Base-by-base conservation (phyloP, 305 asterid species). In the Withania somnifera region DNA sequence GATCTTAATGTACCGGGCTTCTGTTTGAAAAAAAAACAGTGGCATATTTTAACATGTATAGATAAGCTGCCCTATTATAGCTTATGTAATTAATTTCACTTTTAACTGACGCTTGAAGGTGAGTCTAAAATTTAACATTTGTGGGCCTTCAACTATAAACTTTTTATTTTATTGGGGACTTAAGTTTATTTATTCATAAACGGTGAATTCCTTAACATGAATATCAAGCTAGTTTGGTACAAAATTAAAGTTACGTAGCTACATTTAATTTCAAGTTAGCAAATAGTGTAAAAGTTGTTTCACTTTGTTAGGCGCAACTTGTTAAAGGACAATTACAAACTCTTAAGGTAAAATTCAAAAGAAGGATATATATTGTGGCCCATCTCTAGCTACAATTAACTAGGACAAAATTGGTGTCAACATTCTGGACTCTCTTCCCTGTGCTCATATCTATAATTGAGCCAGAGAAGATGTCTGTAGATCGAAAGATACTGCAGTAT, bases 341-440 rank as follows among this genome's bases (percentile, higher is more conserved):
- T 15, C 15, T n/a, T n/a, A 15, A 47, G 17, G 58, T 73, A 24
- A 15, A 24, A 8, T 73, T 45, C 24, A 14, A 47, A 45, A 47
- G 5, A 24, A 26, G 79, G 56, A 42, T 20, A 45, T 24, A n/a
- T n/a, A n/a, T n/a, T n/a, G 60, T 73, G 79, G 79, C 47, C 79
- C 79, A 45, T 47, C 9, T 47, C 20, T 58, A 58, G n/a, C 36
- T 45, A 47, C 79, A 73, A 73, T 73, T 73, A 73, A 7, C 15
- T 15, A 73, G 40, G 79, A 73, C 58, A 26, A 73, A 47, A 73
- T 47, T 73, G 60, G 47, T 47, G 45, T 13, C 45, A 71, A 14
- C 24, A 8, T 47, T 73, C 15, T 7, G 17, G 79, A 47, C 13
- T 51, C 24, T 45, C 47, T 24, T 24, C 42, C 78, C 73, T 32